Conservation (phyloP, 495 filamentous ascomycete species). For the Daldinia vernicosa region DNA sequence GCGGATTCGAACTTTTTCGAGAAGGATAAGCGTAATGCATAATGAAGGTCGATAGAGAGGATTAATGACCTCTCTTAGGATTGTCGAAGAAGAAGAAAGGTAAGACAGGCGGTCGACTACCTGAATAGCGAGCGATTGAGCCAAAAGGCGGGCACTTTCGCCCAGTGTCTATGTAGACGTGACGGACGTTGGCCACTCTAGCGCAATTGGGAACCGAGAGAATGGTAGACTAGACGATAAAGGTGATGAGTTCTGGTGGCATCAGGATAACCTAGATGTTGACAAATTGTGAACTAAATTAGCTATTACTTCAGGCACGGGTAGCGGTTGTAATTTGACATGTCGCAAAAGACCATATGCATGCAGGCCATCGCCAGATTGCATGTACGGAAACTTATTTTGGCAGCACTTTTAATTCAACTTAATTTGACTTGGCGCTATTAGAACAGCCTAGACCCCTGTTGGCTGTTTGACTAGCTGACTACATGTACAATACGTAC, state of each 20-base stretch:
- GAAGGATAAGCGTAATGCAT: slow-evolving; percentile 96
- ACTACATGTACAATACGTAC: neutral
- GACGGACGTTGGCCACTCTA: slow-evolving; percentile 35
- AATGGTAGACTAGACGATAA: neutral
- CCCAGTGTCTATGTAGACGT: slow-evolving; percentile 22
- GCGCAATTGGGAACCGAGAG: slow-evolving; percentile 16
- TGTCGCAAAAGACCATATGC: slow-evolving; percentile 38
- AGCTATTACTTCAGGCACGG: slow-evolving; percentile 23
- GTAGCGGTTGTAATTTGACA: slow-evolving; percentile 31
- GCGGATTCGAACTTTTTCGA: slow-evolving; percentile 78
- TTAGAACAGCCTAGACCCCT: slow-evolving; percentile 27
- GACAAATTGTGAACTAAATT: slow-evolving; percentile 9
- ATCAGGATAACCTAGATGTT: slow-evolving; percentile 19
- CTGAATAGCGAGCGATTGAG: slow-evolving; percentile 23
- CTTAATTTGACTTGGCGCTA: slow-evolving; percentile 28
- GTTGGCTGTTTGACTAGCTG: slow-evolving; percentile 2
- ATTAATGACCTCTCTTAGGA: slow-evolving; percentile 1
- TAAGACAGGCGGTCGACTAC: slow-evolving; percentile 1
- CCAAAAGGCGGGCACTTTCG: slow-evolving; percentile 22
- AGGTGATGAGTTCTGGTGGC: slow-evolving; percentile 16
- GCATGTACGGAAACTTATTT: slow-evolving; percentile 27
- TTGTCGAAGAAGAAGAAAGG: neutral
- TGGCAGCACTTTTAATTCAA: slow-evolving; percentile 14
- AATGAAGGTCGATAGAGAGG: slow-evolving; percentile 39
- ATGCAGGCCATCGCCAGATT: slow-evolving; percentile 32